A percentile compares a stretch with the other conserved stretches of the same genome.
phyloP scores from a whole-genome alignment of 225 moss, liverwort and hornwort genomes.

The Antitrichia curtipendula region DNA sequence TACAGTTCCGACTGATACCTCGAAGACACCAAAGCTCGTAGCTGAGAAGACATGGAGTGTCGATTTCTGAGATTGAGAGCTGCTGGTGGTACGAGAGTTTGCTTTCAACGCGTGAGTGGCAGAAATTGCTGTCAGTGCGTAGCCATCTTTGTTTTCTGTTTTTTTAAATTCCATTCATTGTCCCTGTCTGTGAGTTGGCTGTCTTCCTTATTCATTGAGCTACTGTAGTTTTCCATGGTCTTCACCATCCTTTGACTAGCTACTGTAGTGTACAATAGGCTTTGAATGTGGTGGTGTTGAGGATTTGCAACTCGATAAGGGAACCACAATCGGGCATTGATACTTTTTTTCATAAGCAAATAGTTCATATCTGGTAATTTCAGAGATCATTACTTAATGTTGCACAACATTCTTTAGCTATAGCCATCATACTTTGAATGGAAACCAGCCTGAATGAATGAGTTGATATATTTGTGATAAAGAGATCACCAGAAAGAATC shows the following conservation, averaged over 20 bases:
- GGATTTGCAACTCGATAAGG: constrained; percentile 9
- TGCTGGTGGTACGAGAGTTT: background rate
- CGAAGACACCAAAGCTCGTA: constrained; percentile 56
- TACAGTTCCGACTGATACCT: constrained; percentile 44
- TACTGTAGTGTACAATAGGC: constrained; percentile 10
- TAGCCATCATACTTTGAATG: background rate
- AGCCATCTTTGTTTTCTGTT: background rate
- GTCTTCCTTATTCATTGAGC: background rate
- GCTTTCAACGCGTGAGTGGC: constrained; percentile 1
- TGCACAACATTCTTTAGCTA: background rate
- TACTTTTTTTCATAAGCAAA: background rate
- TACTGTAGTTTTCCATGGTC: background rate
- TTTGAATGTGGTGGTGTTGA: constrained; percentile 3
- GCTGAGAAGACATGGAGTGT: constrained; percentile 92
- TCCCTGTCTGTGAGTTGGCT: constrained; percentile 15
- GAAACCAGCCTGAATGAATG: background rate
- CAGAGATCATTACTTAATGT: background rate
- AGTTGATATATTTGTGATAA: background rate
- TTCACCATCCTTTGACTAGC: background rate
- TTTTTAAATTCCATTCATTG: constrained; percentile 5
- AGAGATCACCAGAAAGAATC: background rate
- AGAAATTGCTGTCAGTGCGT: background rate
- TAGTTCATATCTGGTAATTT: background rate
- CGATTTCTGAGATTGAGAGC: constrained; percentile 31
- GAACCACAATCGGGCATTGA: constrained; percentile 5